Evolutionary conservation across 805 yeast genomes (phyloP), one percentile per base, ranked within the genome.

Genomic region (Cyberlindnera suaveolens): DNA sequence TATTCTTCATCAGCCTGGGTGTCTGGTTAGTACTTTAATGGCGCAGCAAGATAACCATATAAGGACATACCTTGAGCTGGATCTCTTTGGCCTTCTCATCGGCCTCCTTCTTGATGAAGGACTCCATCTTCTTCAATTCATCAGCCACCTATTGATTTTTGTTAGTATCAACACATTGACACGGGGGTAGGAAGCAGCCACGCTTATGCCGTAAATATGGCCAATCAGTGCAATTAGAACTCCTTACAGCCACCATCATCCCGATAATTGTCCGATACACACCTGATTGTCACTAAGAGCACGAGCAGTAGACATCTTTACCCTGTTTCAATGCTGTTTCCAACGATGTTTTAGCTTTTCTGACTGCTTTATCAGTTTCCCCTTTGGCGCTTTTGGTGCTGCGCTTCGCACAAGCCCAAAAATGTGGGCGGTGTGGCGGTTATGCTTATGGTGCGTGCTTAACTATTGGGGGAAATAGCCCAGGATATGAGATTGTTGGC

Each of bases 81-180:
- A 93, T 89, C 68, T 93, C 99, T 65, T 86, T 87, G 54, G 98
- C 96, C 72, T 93, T 93, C 67, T 93, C 99, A 60, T 90, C 95
- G 33, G 99, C 99, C 72, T 93, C 99, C 78, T 91, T 93, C 71
- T 85, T 87, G 77, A 93, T 93, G 81, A 93, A 93, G 63, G 95
- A 90, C 65, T 91, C 96, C 97, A 93, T 93, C 75, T 93, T 93
- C 65, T 82, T 82, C 67, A 93, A 85, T 74, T 93, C 99, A 57
- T 88, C 88, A 61, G 85, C 89, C 55, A 91, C 98, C 89, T 90
- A 36, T 35, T 6, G 9, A 5, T 3, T 14, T 14, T 23, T 23
- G 27, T 23, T 9, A 23, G 27, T 23, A 23, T 23, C 27, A 23
- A 23, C 27, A 23, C 11, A 23, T 23, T 23, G 10, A 23, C 27